phyloP scores from a whole-genome alignment of 305 asterid genomes.

The Fraxinus xanthoxyloides region DNA sequence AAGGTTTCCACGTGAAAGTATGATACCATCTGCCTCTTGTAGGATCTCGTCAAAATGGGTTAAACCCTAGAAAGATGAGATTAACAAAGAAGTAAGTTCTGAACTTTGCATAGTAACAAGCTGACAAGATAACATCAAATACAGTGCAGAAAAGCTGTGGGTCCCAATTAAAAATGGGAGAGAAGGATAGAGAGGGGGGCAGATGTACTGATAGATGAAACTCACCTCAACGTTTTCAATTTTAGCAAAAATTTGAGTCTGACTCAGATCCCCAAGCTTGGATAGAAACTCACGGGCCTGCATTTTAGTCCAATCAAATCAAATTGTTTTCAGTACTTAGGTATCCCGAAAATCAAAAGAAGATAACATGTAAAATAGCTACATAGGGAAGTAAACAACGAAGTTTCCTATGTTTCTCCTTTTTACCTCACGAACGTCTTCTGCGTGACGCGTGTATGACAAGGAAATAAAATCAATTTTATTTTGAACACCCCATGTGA shows the following conservation, averaged over 20 bases:
- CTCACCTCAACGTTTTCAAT: constrained; percentile 89
- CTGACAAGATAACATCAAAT: background rate
- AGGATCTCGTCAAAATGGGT: constrained; percentile 98
- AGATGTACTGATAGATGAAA: background rate
- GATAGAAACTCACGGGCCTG: constrained; percentile 84
- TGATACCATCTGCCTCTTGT: constrained; percentile 97
- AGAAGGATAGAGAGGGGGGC: background rate
- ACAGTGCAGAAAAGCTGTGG: background rate
- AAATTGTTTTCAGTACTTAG: constrained; percentile 9
- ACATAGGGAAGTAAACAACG: background rate
- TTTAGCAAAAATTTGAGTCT: constrained; percentile 91
- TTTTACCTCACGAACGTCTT: constrained; percentile 91
- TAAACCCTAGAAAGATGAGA: constrained; percentile 62
- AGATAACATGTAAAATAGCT: background rate
- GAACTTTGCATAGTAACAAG: constrained; percentile 9
- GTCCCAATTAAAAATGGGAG: background rate
- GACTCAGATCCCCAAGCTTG: constrained; percentile 82
- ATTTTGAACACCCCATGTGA: constrained; percentile 89
- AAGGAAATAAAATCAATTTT: constrained; percentile 86
- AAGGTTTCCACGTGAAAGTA: constrained; percentile 94
- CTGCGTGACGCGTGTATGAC: constrained; percentile 87
- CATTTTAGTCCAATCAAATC: constrained; percentile 14
- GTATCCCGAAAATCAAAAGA: background rate
- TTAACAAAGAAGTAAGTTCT: constrained; percentile 13
- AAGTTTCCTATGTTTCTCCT: background rate